A percentile compares a stretch with the other conserved stretches of the same genome.
Evolutionary conservation across 139 green algal genomes (phyloP).

Genomic region (Chlorokybus atmophyticus): DNA sequence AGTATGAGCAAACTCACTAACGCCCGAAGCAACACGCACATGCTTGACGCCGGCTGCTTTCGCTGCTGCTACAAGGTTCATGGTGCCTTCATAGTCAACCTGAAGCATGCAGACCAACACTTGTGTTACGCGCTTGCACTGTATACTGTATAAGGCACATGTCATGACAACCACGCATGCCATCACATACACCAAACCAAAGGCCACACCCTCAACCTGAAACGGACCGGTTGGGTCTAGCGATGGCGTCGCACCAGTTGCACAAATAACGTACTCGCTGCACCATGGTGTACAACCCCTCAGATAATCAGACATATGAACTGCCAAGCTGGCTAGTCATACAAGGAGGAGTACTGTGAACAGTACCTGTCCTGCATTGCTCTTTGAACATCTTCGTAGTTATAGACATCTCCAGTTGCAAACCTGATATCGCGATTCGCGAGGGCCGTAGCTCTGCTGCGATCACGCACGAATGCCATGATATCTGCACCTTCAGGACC

Average conservation of each 20-base stretch:
- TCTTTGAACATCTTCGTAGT: background rate
- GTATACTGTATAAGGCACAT: no score
- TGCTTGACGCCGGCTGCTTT: background rate
- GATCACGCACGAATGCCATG: background rate
- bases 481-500: background rate
- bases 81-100: background rate
- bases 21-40: no score
- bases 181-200: background rate
- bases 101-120: background rate
- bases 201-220: background rate
- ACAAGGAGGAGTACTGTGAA: background rate
- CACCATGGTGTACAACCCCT: background rate
- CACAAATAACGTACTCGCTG: no score
- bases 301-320: background rate
- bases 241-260: background rate
- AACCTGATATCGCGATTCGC: background rate
- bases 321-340: background rate
- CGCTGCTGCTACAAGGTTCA: background rate
- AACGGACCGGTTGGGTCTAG: background rate
- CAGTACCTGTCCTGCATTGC: background rate
- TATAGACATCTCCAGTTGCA: background rate
- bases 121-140: no score
- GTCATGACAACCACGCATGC: no score
- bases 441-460: background rate
- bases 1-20: no score